These are phyloP conservation scores for Debaryomyces tyrocola DNA, from an alignment of 805 yeast species.

Conservation along the genomic window DNA sequence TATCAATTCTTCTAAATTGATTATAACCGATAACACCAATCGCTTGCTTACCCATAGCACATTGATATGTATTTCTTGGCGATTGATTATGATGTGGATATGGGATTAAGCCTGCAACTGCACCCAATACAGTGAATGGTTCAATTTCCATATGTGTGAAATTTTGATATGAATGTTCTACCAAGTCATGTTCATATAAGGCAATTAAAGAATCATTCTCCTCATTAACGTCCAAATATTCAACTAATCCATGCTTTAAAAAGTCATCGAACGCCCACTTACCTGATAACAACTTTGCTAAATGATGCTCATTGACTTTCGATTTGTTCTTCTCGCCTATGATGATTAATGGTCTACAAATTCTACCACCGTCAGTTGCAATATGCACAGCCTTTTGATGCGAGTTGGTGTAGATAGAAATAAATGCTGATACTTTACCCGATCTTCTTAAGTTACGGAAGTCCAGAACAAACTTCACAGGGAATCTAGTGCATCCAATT, in stretches of 20 bases:
- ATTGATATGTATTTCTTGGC: constrained; percentile 89
- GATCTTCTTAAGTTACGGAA: constrained; percentile 82
- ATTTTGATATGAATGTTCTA: constrained; percentile 45
- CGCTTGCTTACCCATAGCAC: constrained; percentile 99
- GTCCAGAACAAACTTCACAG: constrained; percentile 73
- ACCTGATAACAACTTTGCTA: constrained; percentile 61
- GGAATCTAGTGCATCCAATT: constrained; percentile 85
- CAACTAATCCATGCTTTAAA: constrained; percentile 81
- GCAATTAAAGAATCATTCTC: constrained; percentile 95
- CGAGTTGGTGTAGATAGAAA: constrained; percentile 83
- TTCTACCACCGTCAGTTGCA: constrained; percentile 98
- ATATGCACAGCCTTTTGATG: constrained; percentile 94
- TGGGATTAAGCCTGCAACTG: constrained; percentile 90
- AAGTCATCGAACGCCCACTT: constrained; percentile 90
- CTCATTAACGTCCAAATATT: constrained; percentile 94
- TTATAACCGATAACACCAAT: constrained; percentile 98
- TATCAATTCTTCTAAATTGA: constrained; percentile 93
- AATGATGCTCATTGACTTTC: constrained; percentile 70
- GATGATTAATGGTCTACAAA: constrained; percentile 94
- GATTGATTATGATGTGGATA: constrained; percentile 93
- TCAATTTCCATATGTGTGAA: constrained; percentile 94
- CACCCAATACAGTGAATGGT: constrained; percentile 89
- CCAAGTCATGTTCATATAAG: constrained; percentile 62
- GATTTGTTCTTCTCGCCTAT: constrained; percentile 67
- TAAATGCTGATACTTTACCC: constrained; percentile 84